Base-by-base conservation (phyloP, 1,139 yeast species). In the Scheffersomyces insectosa region DNA sequence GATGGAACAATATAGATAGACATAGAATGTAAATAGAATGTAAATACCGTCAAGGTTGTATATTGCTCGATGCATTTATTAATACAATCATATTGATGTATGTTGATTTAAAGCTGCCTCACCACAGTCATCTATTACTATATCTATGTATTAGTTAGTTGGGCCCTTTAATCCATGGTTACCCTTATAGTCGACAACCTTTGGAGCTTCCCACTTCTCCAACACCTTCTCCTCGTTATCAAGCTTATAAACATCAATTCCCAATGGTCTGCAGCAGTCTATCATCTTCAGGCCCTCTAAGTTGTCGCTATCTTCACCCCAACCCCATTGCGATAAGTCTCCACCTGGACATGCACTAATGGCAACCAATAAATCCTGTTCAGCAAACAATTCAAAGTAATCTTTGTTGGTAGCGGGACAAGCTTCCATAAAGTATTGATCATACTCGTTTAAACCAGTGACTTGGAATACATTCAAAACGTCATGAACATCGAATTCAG, bases 331-430 rank as follows among this genome's bases (percentile, higher is more conserved):
- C 13, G 85, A 79, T 44, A 83, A 66, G 56, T 82, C 88, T 12
- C 88, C 88, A 34, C 88, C 88, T 2, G 88, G 88, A 57, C 88
- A 83, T 4, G 87, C 84, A 45, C 83, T 76, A 40, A 83, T 72
- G 5, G 88, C 88, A 46, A 83, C 81, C 42, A 83, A 63, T 42
- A 82, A 64, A 52, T 83, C 88, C 38, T 78, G 78, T 56, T 83
- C 88, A 2, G 87, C 87, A 62, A 81, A 83, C 58, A 80, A 70
- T 61, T 83, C 88, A 53, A 83, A 81, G 56, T 79, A 80, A 58
- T 83, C 88, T 13, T 72, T 75, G 32, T 66, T 61, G 25, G 72
- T 66, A 3, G 87, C 82, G 3, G 88, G 88, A 52, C 84, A 80
- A 1, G 87, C 77, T 57, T 81, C 87, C 88, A 82, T 82, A 58